phyloP scores from a whole-genome alignment of 2,329 filamentous ascomycete genomes.

The Cryoendolithus antarcticus region DNA sequence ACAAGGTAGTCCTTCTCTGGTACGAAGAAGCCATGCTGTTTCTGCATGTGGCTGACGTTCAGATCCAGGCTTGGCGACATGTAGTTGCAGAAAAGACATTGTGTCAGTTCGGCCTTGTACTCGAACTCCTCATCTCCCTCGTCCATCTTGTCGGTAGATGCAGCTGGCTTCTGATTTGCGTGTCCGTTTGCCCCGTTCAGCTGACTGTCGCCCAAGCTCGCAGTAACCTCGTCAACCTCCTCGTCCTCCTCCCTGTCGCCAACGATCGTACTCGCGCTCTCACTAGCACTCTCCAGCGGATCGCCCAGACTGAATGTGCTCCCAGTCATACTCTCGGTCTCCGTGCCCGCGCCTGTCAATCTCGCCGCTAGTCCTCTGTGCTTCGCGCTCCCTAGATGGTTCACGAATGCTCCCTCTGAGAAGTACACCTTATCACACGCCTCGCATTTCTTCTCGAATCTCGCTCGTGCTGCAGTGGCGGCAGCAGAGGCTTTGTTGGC shows the following conservation, averaged over 20 bases:
- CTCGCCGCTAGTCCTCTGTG: constrained; percentile 59
- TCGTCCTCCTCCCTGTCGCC: constrained; percentile 50
- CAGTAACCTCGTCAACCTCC: constrained; percentile 65
- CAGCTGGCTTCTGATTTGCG: constrained; percentile 11
- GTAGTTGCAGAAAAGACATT: constrained; percentile 88
- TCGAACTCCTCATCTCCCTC: constrained; percentile 18
- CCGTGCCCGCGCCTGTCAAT: constrained; percentile 35
- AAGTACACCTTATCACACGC: constrained; percentile 86
- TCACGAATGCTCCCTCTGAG: constrained; percentile 90
- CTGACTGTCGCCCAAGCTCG: constrained; percentile 57
- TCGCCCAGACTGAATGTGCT: constrained; percentile 87
- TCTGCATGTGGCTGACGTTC: constrained; percentile 80
- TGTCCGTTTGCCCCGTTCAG: constrained; percentile 10
- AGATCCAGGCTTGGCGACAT: constrained; percentile 60
- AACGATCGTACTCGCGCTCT: constrained; percentile 32
- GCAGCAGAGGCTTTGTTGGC: constrained; percentile 75
- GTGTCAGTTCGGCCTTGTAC: constrained; percentile 29
- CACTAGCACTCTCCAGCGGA: constrained; percentile 46
- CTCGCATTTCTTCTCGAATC: constrained; percentile 72
- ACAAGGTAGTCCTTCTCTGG: constrained; percentile 77
- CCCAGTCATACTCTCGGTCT: constrained; percentile 59
- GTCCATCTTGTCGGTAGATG: constrained; percentile 28
- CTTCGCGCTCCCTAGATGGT: constrained; percentile 83
- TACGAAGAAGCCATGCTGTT: constrained; percentile 89
- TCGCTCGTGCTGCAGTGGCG: constrained; percentile 75